phyloP scores from a whole-genome alignment of 73 alveolate species.

The Paramecium primaurelia region DNA sequence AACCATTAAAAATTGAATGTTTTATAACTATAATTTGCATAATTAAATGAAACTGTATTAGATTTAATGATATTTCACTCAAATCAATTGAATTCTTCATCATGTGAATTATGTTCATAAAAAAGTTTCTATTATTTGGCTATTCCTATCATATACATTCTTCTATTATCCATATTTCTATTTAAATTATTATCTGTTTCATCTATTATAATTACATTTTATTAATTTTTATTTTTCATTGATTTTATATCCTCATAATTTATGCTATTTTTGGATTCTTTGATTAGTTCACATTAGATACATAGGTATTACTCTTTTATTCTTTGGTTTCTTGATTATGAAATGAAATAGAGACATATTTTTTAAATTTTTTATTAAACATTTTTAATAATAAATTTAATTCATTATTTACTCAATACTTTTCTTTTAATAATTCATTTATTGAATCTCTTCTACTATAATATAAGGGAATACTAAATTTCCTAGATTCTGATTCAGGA shows the following conservation, averaged over 20 bases:
- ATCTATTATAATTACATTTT: not conserved
- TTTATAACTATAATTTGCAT: not conserved
- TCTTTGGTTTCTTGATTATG: not conserved
- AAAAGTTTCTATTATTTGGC: not conserved
- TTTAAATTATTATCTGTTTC: slow-evolving; percentile 14
- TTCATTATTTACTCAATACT: not conserved
- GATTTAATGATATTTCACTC: not conserved
- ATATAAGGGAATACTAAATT: not conserved
- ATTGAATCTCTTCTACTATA: not conserved
- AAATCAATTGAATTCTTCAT: slow-evolving; percentile 13
- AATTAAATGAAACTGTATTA: not conserved
- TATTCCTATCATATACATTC: slow-evolving; percentile 3
- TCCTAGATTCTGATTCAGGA: not conserved
- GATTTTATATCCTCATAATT: not conserved
- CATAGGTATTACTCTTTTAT: not conserved
- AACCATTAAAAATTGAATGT: not conserved
- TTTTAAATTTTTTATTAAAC: slow-evolving; percentile 17
- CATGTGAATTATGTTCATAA: not conserved
- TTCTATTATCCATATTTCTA: not conserved
- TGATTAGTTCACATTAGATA: not conserved
- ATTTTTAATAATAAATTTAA: not conserved
- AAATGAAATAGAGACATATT: not conserved
- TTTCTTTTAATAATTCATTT: not conserved
- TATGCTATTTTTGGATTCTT: not conserved
- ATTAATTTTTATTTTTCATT: not conserved